Percentiles rank a stretch among this genome's conserved stretches.
phyloP scores from a whole-genome alignment of 192 early-diverging fungal species.

The Dissophora globulifera region DNA sequence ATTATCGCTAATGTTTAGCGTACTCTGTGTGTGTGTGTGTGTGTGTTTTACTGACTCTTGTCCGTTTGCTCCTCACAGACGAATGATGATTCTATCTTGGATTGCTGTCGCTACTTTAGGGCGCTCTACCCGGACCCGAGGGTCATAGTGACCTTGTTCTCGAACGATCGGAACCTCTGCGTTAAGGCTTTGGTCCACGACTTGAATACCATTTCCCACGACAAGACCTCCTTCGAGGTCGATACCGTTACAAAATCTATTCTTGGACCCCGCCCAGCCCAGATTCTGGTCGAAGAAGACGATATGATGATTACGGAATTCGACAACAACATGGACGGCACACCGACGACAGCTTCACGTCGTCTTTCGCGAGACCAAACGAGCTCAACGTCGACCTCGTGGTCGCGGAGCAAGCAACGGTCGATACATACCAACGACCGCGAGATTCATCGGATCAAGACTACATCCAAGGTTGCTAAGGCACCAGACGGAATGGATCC shows the following conservation, averaged over 20 bases:
- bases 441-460: conserved; percentile 39
- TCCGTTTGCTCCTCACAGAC: conserved; percentile 11
- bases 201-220: conserved; percentile 47
- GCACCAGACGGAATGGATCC: conserved; percentile 42
- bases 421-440: conserved; percentile 31
- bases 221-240: conserved; percentile 25
- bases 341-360: neutral
- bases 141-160: conserved; percentile 55
- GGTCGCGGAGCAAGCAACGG: neutral
- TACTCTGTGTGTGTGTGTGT: neutral
- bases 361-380: neutral
- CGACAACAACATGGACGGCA: neutral
- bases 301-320: conserved; percentile 17
- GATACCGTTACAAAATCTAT: conserved; percentile 10
- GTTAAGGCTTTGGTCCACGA: conserved; percentile 69
- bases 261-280: neutral
- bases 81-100: conserved; percentile 67
- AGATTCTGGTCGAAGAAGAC: conserved; percentile 4
- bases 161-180: conserved; percentile 67
- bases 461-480: neutral
- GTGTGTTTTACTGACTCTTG: neutral
- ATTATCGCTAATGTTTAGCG: too few relatives aligned
- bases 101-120: conserved; percentile 63
- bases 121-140: conserved; percentile 36
- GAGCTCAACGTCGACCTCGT: neutral